Evolutionary conservation across 768 basidiomycete species (phyloP), one percentile per base, ranked within the genome.

Genomic region (Neoboletus magnificus): DNA sequence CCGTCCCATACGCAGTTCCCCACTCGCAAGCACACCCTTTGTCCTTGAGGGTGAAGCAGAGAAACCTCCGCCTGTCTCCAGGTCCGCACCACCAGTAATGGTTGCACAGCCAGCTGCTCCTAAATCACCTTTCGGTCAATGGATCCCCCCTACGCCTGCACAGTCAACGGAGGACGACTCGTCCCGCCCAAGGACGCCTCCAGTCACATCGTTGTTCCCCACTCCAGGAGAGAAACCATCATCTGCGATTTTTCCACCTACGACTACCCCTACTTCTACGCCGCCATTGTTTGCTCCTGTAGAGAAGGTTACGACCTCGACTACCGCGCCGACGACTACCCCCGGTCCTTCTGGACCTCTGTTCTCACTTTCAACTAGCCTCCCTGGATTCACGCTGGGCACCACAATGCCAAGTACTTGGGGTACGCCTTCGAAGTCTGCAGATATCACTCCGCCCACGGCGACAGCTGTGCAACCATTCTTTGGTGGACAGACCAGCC

Each of bases 1-100:
- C 9, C 81, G 85, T 8, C 89, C 89, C 0, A 70, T 77, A 4
- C 82, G 87, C n/a, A 91, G 90, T 60, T 91, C 90, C 4, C 90
- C 90, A 2, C 74, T 91, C 47, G 85, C 89, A 5, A 82, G 70
- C 54, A 74, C 77, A 6, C 74, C 83, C 50, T 73, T 73, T 52
- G 81, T 76, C 22, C 79, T 79, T 16, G 81, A 81, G 10, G 70
- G 70, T 18, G 69, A 71, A 35, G 50, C 60, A 12, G 57, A 45
- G 32, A 61, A 53, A n/a, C 23, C 43, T 32, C 62, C 49, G 20
- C 56, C 45, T 27, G 54, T 41, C 47, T 54, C 61, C 22, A 64
- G 63, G 54, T 50, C 66, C 10, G 56, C 63, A 43, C 63, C 67
- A 25, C 59, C 66, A 15, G 10, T 8, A 1, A 50, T 57, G 11